Conservation (phyloP, 2,329 filamentous ascomycete genomes). For the Cytospora piceicola region DNA sequence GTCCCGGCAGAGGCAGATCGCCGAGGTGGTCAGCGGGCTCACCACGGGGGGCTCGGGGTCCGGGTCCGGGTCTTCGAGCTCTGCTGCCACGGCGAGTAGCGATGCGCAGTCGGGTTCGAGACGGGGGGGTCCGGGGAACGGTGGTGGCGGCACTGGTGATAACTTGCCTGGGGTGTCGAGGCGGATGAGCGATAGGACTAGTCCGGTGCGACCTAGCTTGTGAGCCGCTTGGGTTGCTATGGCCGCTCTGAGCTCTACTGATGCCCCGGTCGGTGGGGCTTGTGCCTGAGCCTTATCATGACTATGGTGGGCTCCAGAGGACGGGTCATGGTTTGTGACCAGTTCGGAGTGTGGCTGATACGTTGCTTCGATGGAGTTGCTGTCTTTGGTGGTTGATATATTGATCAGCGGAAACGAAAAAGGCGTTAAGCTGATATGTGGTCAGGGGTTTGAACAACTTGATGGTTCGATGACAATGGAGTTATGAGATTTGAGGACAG, state of each 20-base stretch:
- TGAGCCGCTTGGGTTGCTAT: constrained; percentile 5
- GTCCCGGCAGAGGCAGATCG: constrained; percentile 34
- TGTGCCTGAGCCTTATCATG: background rate
- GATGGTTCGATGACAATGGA: background rate
- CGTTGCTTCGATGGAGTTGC: background rate
- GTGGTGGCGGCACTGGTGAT: background rate
- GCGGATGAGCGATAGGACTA: constrained; percentile 10
- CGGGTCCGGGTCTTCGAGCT: background rate
- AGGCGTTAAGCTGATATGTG: background rate
- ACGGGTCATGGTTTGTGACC: background rate
- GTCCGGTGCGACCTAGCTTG: constrained; percentile 21
- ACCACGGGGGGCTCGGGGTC: constrained; percentile 45
- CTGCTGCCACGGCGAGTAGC: background rate
- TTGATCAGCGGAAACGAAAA: background rate
- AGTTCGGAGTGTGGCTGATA: background rate
- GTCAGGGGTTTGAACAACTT: background rate
- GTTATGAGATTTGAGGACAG: background rate
- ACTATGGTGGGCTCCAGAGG: background rate
- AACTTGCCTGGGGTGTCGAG: background rate
- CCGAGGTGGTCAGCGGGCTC: constrained; percentile 90
- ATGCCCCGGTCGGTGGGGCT: too few relatives aligned
- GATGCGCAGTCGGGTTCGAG: constrained; percentile 9
- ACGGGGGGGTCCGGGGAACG: background rate
- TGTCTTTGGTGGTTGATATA: background rate
- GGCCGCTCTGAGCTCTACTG: too few relatives aligned